Evolutionary conservation across 1,139 yeast species (phyloP).

Genomic region (Diutina siamensis): DNA sequence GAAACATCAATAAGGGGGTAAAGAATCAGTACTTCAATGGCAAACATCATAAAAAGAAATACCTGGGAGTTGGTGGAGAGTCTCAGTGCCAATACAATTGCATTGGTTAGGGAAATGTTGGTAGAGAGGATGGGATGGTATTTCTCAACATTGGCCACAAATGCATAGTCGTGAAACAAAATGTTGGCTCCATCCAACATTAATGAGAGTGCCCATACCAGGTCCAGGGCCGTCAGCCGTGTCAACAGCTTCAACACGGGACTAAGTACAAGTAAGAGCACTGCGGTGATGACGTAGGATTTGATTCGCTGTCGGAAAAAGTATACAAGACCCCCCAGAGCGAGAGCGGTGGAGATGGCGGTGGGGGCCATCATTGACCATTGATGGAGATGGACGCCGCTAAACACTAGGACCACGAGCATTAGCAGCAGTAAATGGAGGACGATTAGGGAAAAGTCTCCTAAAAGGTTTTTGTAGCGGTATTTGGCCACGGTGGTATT

Average conservation of each 20-base stretch:
- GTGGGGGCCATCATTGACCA: conserved; percentile 36
- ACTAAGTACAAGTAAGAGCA: conserved; percentile 65
- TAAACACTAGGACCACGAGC: conserved; percentile 50
- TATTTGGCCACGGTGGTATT: conserved; percentile 66
- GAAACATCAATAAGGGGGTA: conserved; percentile 61
- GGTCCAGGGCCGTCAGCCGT: conserved; percentile 81
- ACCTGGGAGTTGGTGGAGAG: conserved; percentile 63
- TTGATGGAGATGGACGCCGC: conserved; percentile 36
- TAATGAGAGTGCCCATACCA: conserved; percentile 86
- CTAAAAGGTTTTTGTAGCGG: conserved; percentile 47
- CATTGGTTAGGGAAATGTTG: conserved; percentile 74
- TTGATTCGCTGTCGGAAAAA: conserved; percentile 21
- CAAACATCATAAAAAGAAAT: conserved; percentile 67
- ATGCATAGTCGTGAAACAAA: conserved; percentile 54
- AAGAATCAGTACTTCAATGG: conserved; percentile 61
- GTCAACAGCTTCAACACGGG: conserved; percentile 88
- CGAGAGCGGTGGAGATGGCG: conserved; percentile 15
- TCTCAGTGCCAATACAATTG: conserved; percentile 83
- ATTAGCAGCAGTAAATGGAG: conserved; percentile 54
- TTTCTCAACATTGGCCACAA: conserved; percentile 15
- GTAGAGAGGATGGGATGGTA: conserved; percentile 63
- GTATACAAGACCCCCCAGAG: conserved; percentile 19
- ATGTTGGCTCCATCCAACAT: conserved; percentile 65
- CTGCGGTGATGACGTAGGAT: conserved; percentile 56
- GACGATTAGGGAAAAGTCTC: conserved; percentile 60